Percentiles rank a stretch among this genome's conserved stretches.
Evolutionary conservation across 176 grass and related monocot genomes (phyloP).

Genomic region (Cenchrus americanus): DNA sequence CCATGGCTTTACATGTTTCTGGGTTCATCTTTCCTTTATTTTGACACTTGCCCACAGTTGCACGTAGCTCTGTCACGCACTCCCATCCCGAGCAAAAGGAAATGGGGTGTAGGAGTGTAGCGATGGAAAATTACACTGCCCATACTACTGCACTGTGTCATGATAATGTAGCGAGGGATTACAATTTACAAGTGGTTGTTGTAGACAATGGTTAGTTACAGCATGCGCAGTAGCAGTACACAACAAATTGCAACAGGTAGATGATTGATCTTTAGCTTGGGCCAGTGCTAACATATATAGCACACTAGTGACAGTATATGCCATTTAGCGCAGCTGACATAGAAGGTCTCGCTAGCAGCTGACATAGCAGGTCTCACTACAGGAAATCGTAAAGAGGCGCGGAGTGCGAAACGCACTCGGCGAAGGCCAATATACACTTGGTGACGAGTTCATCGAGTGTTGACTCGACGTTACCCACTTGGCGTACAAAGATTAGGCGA

Average conservation of each 20-base stretch:
- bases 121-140: neutral
- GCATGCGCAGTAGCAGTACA: neutral
- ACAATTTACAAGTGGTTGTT: neutral
- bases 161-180: neutral
- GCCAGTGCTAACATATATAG: neutral
- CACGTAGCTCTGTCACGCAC: no score
- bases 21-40: neutral
- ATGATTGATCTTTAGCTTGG: neutral
- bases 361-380: no score
- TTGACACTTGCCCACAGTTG: no score
- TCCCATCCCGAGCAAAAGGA: no score
- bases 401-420: no score
- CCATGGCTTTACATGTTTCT: conserved; percentile 38
- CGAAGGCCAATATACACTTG: no score
- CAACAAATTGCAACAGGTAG: neutral
- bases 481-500: no score
- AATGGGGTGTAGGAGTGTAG: no score
- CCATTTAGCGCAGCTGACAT: neutral
- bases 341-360: no score
- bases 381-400: no score
- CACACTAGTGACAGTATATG: neutral
- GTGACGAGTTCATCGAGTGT: no score
- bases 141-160: neutral
- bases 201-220: neutral
- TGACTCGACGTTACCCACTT: no score